phyloP scores from a whole-genome alignment of 2,329 filamentous ascomycete species.

The Xylaria sp. region DNA sequence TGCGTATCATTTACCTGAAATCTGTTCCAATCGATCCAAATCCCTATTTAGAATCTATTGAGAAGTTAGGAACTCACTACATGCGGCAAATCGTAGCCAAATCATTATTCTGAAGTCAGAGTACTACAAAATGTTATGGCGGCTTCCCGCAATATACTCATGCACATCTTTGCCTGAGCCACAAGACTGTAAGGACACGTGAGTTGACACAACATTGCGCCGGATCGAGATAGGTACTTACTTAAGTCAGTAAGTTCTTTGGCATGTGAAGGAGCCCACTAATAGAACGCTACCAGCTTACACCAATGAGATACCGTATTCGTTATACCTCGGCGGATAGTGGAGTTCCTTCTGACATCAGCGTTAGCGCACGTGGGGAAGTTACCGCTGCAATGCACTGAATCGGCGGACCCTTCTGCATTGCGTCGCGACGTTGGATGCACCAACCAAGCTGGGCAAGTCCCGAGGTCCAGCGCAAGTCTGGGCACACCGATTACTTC shows the following conservation, averaged over 20 bases:
- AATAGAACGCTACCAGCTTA: conserved; percentile 1
- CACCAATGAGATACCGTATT: conserved; percentile 28
- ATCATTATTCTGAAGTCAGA: background rate
- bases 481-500: conserved; percentile 10
- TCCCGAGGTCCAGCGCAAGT: conserved; percentile 38
- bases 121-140: background rate
- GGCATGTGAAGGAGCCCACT: conserved; percentile 37
- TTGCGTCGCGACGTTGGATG: conserved; percentile 14
- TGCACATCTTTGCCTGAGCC: background rate
- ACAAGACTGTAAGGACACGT: background rate
- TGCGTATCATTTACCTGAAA: too few relatives aligned
- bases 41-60: background rate
- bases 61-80: background rate
- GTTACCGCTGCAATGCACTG: conserved; percentile 18
- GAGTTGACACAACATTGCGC: background rate
- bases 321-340: conserved; percentile 37
- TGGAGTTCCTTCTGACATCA: conserved; percentile 39
- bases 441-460: conserved; percentile 29
- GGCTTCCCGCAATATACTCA: background rate
- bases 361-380: conserved; percentile 34
- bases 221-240: conserved; percentile 1
- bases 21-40: background rate
- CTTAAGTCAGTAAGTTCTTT: conserved; percentile 14
- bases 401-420: background rate
- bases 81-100: background rate